Percentiles rank a stretch among this genome's conserved stretches.
phyloP scores from a whole-genome alignment of 768 basidiomycete species.

The Coprinopsis strossmayeri region DNA sequence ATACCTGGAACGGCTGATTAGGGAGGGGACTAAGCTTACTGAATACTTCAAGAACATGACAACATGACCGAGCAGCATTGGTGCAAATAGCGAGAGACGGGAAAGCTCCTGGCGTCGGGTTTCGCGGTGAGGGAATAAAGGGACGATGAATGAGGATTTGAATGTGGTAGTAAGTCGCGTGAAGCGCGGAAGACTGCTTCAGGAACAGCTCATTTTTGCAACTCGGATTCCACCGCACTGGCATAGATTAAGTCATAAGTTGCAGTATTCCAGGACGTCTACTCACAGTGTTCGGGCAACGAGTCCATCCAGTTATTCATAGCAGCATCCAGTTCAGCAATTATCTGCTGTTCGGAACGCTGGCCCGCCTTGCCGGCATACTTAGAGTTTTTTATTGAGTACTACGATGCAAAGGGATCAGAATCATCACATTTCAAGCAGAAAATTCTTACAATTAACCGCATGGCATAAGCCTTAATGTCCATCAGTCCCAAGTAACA shows the following conservation, averaged over 20 bases:
- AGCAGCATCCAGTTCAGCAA: constrained; percentile 68
- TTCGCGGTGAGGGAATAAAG: constrained; percentile 63
- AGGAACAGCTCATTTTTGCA: constrained; percentile 33
- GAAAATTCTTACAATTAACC: constrained; percentile 55
- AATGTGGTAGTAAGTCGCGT: constrained; percentile 38
- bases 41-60: constrained; percentile 58
- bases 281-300: constrained; percentile 50
- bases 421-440: too few species aligned
- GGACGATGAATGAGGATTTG: constrained; percentile 76
- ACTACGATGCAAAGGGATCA: too few species aligned
- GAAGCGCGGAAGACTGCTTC: constrained; percentile 52
- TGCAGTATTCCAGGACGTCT: constrained; percentile 26
- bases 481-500: constrained; percentile 50
- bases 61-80: constrained; percentile 75
- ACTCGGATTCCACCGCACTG: constrained; percentile 41
- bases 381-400: constrained; percentile 59
- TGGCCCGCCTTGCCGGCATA: constrained; percentile 39
- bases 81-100: constrained; percentile 77
- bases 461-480: constrained; percentile 53
- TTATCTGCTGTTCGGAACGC: constrained; percentile 55
- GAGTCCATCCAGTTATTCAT: constrained; percentile 75
- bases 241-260: constrained; percentile 12
- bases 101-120: constrained; percentile 32
- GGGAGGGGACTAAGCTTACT: constrained; percentile 28
- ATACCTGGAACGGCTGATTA: constrained; percentile 30